Base-by-base conservation (phyloP, 495 filamentous ascomycete species). In the Corynascus novoguineensis region DNA sequence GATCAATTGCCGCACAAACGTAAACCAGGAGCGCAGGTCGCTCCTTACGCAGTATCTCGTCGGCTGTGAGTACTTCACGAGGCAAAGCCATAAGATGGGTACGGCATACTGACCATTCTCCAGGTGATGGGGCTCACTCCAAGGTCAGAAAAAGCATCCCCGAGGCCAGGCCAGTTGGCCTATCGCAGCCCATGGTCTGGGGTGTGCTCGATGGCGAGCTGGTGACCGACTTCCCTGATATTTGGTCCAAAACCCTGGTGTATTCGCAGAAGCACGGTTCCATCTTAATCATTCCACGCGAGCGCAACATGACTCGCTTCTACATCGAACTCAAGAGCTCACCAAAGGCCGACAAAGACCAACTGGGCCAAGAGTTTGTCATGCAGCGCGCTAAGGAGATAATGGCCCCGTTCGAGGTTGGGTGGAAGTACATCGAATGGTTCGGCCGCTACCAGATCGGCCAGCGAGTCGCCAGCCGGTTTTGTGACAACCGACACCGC, bases 181-280 rank as follows among this genome's bases (percentile, higher is more conserved):
- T 82, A 50, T 81, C 81, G 46, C 81, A 78, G 29, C 80, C 84
- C 55, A 81, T 82, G 15, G 75, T 84, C n/a, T 88, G 85, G 85
- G 85, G 83, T 38, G 85, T 88, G 17, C 66, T 88, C 22, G 85
- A 88, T 62, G 83, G 83, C 12, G 82, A 85, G 47, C 75, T 86
- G 15, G 73, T 80, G 19, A 87, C 85, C 22, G 74, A 85, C 64
- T 88, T 88, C 62, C 85, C 85, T 8, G 85, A 88, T 62, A 75
- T 88, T 24, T 86, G 84, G 83, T 85, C 80, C 67, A 87, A 86
- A 69, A 81, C 81, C 38, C 68, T 75, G 17, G 78, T 88, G 5
- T 79, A 80, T 44, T 81, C 80, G 19, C 75, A 85, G 54, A 72
- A 78, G 60, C 65, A 73, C 24, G 85, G 85, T 14, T 85, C 84